These are phyloP conservation scores for Xylariales sp. DNA, from an alignment of 2,329 filamentous ascomycete genomes.

Conservation along the genomic window DNA sequence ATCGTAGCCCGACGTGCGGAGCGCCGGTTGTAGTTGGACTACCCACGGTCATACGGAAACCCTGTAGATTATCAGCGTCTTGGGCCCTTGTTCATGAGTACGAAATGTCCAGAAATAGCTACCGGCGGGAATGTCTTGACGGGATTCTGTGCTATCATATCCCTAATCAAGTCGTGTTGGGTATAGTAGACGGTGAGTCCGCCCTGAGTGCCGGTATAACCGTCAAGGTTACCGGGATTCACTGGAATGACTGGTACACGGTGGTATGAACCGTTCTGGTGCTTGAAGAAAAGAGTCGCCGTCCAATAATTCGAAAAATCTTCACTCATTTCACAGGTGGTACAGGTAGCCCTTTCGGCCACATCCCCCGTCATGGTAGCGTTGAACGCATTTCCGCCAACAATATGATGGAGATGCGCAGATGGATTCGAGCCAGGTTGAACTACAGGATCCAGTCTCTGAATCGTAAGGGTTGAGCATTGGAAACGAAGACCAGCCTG, in stretches of 20 bases:
- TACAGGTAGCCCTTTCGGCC: slow-evolving; percentile 38
- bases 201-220: slow-evolving; percentile 41
- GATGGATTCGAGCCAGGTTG: slow-evolving; percentile 36
- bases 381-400: slow-evolving; percentile 41
- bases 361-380: slow-evolving; percentile 35
- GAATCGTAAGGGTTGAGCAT: slow-evolving; percentile 37
- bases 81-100: no score
- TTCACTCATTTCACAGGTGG: slow-evolving; percentile 44
- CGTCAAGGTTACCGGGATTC: slow-evolving; percentile 42
- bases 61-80: slow-evolving; percentile 42
- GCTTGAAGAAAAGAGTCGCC: slow-evolving; percentile 39
- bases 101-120: slow-evolving; percentile 3
- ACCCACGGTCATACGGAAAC: slow-evolving; percentile 59
- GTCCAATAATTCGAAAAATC: slow-evolving; percentile 47
- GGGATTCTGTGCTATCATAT: slow-evolving; percentile 46
- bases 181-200: slow-evolving; percentile 48
- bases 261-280: slow-evolving; percentile 45
- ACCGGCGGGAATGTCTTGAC: slow-evolving; percentile 57
- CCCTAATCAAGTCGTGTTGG: slow-evolving; percentile 41
- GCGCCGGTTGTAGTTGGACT: slow-evolving; percentile 40
- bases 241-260: slow-evolving; percentile 45
- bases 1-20: slow-evolving; percentile 53
- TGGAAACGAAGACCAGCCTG: slow-evolving; percentile 39
- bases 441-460: slow-evolving; percentile 39
- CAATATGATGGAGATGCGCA: slow-evolving; percentile 37